These are phyloP conservation scores for Platanus orientalis DNA, from an alignment of 164 flowering plant species.

Conservation along the genomic window DNA sequence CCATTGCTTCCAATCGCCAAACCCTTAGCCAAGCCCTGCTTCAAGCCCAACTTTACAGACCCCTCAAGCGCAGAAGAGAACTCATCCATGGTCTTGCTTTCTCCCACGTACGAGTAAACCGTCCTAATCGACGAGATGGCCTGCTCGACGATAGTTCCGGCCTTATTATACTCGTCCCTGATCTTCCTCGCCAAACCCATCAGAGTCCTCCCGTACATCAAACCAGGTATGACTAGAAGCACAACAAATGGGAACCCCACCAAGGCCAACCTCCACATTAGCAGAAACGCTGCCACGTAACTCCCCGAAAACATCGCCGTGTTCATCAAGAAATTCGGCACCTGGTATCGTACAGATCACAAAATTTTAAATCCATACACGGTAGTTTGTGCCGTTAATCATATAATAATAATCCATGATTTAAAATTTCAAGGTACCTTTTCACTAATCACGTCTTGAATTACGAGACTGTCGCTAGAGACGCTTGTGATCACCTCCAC, in stretches of 20 bases:
- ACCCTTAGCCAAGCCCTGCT: slow-evolving; percentile 80
- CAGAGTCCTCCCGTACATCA: slow-evolving; percentile 65
- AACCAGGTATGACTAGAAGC: slow-evolving; percentile 67
- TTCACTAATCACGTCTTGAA: slow-evolving; percentile 76
- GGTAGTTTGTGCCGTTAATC: too few relatives aligned
- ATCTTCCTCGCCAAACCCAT: slow-evolving; percentile 54
- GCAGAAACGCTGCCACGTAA: slow-evolving; percentile 47
- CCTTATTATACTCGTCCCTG: slow-evolving; percentile 64
- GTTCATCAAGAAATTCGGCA: slow-evolving; percentile 78
- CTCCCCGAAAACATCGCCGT: slow-evolving; percentile 48
- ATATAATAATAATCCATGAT: too few relatives aligned
- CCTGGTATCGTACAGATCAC: slow-evolving; percentile 25
- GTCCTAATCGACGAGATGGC: slow-evolving; percentile 77
- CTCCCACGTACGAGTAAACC: slow-evolving; percentile 83
- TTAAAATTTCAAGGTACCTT: slow-evolving; percentile 49
- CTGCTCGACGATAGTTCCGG: slow-evolving; percentile 67
- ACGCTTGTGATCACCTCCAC: slow-evolving; percentile 70
- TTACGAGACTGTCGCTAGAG: slow-evolving; percentile 72
- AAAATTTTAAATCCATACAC: too few relatives aligned
- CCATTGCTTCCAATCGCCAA: slow-evolving; percentile 84
- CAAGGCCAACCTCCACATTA: slow-evolving; percentile 70
- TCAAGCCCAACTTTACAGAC: slow-evolving; percentile 58
- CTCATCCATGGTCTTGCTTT: slow-evolving; percentile 44
- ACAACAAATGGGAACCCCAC: slow-evolving; percentile 66
- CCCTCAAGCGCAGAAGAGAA: slow-evolving; percentile 66